Conservation (phyloP, 306 rosid species). For the Begonia loranthoides region DNA sequence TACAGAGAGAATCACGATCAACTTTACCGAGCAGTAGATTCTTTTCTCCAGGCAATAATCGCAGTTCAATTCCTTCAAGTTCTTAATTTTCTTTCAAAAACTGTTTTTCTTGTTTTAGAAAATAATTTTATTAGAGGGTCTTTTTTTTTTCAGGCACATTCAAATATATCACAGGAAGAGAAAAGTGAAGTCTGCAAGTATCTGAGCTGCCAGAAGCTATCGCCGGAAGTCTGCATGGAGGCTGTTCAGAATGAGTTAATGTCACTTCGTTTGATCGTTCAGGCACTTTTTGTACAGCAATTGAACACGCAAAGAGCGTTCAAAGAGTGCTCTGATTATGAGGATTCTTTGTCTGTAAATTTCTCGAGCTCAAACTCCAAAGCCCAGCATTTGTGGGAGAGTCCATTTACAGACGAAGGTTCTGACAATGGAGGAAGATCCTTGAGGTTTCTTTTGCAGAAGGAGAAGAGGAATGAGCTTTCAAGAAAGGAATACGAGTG, state of each 20-base stretch:
- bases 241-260: conserved; percentile 88
- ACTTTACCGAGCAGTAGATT: conserved; percentile 49
- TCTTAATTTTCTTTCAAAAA: no score
- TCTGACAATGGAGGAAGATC: conserved; percentile 32
- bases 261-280: conserved; percentile 82
- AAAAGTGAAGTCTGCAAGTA: conserved; percentile 66
- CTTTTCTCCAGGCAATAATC: conserved; percentile 45
- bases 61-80: background rate
- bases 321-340: conserved; percentile 69
- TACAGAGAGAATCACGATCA: conserved; percentile 58
- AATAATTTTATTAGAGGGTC: background rate
- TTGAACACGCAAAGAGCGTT: conserved; percentile 69
- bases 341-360: conserved; percentile 51
- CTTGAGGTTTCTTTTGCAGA: conserved; percentile 47
- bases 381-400: conserved; percentile 38
- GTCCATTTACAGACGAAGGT: conserved; percentile 48
- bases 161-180: conserved; percentile 49
- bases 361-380: conserved; percentile 47
- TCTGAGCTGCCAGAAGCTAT: conserved; percentile 59
- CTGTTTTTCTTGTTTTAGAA: conserved; percentile 1
- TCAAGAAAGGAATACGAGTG: conserved; percentile 57
- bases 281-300: conserved; percentile 76
- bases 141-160: conserved; percentile 35
- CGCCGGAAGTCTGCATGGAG: conserved; percentile 74
- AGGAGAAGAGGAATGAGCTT: conserved; percentile 45